These are phyloP conservation scores for Zymoseptoria pseudotritici DNA, from an alignment of 2,329 filamentous ascomycete genomes.

Conservation along the genomic window DNA sequence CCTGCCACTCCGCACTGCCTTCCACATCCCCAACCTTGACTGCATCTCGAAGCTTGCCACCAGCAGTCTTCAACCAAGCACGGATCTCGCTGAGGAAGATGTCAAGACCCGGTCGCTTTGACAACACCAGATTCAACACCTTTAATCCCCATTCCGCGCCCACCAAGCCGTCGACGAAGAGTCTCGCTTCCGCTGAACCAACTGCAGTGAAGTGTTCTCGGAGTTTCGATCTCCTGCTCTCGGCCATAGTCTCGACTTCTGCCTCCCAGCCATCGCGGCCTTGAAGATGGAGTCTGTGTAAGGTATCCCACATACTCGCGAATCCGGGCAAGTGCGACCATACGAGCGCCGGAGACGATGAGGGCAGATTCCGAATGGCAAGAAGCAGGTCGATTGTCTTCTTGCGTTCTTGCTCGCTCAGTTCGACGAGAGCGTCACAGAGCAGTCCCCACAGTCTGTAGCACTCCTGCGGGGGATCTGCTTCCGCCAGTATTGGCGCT, in stretches of 20 bases:
- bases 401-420: background rate
- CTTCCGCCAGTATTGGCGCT: background rate
- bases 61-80: background rate
- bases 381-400: background rate
- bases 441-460: background rate
- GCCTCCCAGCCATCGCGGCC: background rate
- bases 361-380: background rate
- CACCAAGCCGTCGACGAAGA: background rate
- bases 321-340: background rate
- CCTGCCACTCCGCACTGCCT: no score
- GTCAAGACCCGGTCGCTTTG: background rate
- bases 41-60: background rate
- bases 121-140: background rate
- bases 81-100: background rate
- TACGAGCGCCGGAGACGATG: background rate
- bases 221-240: background rate
- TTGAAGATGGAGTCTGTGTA: background rate
- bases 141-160: background rate
- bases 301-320: background rate
- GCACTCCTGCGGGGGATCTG: background rate
- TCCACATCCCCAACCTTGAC: background rate
- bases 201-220: background rate
- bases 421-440: background rate
- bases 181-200: background rate
- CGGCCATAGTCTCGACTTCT: background rate